Evolutionary conservation across 371 early-diverging fungal species (phyloP).

Genomic region (Mucor plumbeus): DNA sequence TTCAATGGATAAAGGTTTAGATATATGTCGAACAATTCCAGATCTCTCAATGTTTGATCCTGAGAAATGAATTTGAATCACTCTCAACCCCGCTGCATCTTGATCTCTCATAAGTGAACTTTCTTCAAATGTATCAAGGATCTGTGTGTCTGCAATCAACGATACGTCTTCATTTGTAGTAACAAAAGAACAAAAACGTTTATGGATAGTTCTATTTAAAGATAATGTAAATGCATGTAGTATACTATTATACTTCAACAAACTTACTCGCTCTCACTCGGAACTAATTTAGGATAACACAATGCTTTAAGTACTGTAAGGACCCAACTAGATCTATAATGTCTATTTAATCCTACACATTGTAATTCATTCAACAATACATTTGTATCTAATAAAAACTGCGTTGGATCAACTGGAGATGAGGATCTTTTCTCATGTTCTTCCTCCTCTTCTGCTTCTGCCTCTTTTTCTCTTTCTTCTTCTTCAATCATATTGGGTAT

Average conservation of each 20-base stretch:
- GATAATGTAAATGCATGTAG: background rate
- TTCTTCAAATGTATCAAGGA: constrained; percentile 58
- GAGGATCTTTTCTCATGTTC: background rate
- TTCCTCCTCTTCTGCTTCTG: background rate
- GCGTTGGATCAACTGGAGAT: constrained; percentile 20
- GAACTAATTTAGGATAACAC: constrained; percentile 52
- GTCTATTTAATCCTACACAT: constrained; percentile 59
- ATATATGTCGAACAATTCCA: constrained; percentile 66
- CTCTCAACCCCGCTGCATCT: constrained; percentile 47
- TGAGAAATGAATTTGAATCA: constrained; percentile 65
- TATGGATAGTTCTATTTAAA: constrained; percentile 12
- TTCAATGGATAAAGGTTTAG: constrained; percentile 54
- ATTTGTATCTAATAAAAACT: constrained; percentile 25
- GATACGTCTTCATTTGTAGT: constrained; percentile 65
- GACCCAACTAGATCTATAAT: constrained; percentile 43
- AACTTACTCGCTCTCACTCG: constrained; percentile 12
- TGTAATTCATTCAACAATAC: constrained; percentile 49
- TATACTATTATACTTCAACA: background rate
- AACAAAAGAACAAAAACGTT: constrained; percentile 64
- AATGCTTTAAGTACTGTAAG: constrained; percentile 55
- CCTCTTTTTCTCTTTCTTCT: background rate
- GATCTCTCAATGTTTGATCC: constrained; percentile 54
- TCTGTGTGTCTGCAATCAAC: constrained; percentile 58
- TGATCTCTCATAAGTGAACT: constrained; percentile 52
- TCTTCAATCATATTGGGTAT: background rate